A percentile compares a stretch with the other conserved stretches of the same genome.
Conservation (phyloP, 345 rosid genomes). For the Hibiscus tridactylites region DNA sequence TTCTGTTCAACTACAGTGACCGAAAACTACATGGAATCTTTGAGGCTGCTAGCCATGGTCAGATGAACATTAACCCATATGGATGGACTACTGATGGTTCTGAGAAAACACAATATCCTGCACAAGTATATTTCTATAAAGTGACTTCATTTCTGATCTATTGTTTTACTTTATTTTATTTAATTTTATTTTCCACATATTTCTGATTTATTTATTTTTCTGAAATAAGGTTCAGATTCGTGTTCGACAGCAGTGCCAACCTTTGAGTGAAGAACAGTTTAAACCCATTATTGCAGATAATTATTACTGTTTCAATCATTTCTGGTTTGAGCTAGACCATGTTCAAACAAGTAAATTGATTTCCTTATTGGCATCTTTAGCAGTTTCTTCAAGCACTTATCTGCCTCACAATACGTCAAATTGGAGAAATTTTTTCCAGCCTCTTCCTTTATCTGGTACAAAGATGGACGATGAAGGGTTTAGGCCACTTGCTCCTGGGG, state of each 20-base stretch:
- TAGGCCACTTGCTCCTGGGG: slow-evolving; percentile 13
- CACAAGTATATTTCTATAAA: slow-evolving; percentile 52
- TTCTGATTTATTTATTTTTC: slow-evolving; percentile 4
- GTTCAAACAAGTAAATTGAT: slow-evolving; percentile 54
- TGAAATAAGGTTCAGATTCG: slow-evolving; percentile 50
- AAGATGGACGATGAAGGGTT: slow-evolving; percentile 22
- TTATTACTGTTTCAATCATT: slow-evolving; percentile 39
- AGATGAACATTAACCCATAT: slow-evolving; percentile 56
- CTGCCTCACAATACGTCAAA: slow-evolving; percentile 14
- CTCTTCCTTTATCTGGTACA: slow-evolving; percentile 17
- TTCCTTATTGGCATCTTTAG: slow-evolving; percentile 38
- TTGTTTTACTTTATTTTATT: neutral
- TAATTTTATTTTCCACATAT: neutral
- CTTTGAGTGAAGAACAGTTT: slow-evolving; percentile 53
- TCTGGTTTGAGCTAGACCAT: slow-evolving; percentile 81
- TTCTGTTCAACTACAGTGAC: slow-evolving; percentile 74
- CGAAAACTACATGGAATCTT: slow-evolving; percentile 69
- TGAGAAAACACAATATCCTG: slow-evolving; percentile 51
- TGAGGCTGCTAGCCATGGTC: slow-evolving; percentile 70
- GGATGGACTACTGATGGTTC: slow-evolving; percentile 59
- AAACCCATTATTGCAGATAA: slow-evolving; percentile 46
- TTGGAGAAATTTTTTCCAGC: slow-evolving; percentile 16
- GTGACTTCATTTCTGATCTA: neutral
- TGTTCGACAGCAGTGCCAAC: slow-evolving; percentile 44
- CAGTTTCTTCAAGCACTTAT: slow-evolving; percentile 29